A percentile compares a stretch with the other conserved stretches of the same genome.
Evolutionary conservation across 2,329 filamentous ascomycete species (phyloP).

Genomic region (Colletotrichum gloeosporioides): DNA sequence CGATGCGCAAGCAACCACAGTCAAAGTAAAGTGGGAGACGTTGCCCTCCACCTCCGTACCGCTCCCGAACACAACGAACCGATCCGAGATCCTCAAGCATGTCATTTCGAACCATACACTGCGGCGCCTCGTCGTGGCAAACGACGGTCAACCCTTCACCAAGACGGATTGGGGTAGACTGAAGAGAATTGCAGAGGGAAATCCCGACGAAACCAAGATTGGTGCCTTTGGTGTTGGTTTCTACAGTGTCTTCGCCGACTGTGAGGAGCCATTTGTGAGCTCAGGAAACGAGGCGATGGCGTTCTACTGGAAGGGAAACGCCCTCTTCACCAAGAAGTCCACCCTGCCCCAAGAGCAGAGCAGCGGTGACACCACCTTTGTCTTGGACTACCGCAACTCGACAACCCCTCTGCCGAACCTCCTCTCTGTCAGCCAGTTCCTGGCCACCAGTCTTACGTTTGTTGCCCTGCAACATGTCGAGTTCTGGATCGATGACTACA

Average conservation of each 20-base stretch:
- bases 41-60: constrained; percentile 81
- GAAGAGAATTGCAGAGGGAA: constrained; percentile 98
- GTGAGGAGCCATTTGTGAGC: constrained; percentile 95
- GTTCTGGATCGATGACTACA: constrained; percentile 88
- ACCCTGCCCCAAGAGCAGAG: constrained; percentile 71
- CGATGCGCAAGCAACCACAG: constrained; percentile 88
- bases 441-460: constrained; percentile 95
- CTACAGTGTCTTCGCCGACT: constrained; percentile 98
- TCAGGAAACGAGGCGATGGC: constrained; percentile 94
- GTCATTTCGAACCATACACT: constrained; percentile 85
- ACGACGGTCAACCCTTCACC: constrained; percentile 88
- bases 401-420: constrained; percentile 88
- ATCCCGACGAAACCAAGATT: constrained; percentile 98
- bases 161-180: constrained; percentile 91
- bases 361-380: constrained; percentile 83
- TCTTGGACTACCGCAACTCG: constrained; percentile 90
- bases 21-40: constrained; percentile 92
- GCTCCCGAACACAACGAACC: constrained; percentile 67
- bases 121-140: constrained; percentile 86
- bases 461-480: constrained; percentile 88
- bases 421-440: constrained; percentile 86
- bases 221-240: constrained; percentile 98
- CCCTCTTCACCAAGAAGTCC: constrained; percentile 88
- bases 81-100: constrained; percentile 80
- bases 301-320: constrained; percentile 99